phyloP scores from a whole-genome alignment of 2,329 filamentous ascomycete genomes.

The Aspergillus versicolor region DNA sequence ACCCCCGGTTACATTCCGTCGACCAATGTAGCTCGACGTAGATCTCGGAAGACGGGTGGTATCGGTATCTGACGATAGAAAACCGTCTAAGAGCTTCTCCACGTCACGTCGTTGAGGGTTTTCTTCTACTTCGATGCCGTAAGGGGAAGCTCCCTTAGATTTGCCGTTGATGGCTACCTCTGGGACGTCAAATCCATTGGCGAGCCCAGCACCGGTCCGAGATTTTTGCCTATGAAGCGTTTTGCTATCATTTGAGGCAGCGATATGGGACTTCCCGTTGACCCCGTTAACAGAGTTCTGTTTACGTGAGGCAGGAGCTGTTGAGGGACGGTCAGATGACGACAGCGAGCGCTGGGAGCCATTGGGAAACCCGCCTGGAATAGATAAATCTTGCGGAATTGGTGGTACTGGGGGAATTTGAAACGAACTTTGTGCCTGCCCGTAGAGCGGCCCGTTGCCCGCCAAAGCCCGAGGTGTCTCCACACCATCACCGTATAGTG shows the following conservation, averaged over 20 bases:
- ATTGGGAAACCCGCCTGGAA: slow-evolving; percentile 43
- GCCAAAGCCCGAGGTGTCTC: slow-evolving; percentile 33
- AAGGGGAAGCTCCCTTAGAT: slow-evolving; percentile 13
- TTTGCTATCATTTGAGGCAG: slow-evolving; percentile 22
- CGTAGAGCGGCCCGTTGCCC: slow-evolving; percentile 15
- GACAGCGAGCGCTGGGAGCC: slow-evolving; percentile 36
- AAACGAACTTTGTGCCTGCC: slow-evolving; percentile 10
- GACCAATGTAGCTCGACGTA: slow-evolving; percentile 15
- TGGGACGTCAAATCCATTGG: slow-evolving; percentile 14
- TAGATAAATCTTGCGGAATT: slow-evolving; percentile 40
- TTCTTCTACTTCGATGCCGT: slow-evolving; percentile 22
- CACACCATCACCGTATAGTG: slow-evolving; percentile 26
- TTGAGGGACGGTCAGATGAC: slow-evolving; percentile 31
- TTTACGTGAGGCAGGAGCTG: slow-evolving; percentile 27
- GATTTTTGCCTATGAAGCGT: slow-evolving; percentile 36
- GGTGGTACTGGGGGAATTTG: slow-evolving; percentile 48
- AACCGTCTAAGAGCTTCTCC: slow-evolving; percentile 37
- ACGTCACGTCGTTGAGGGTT: slow-evolving; percentile 31
- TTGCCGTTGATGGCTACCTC: slow-evolving; percentile 15
- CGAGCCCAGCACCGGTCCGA: slow-evolving; percentile 32
- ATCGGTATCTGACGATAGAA: slow-evolving; percentile 28
- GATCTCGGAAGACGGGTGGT: slow-evolving; percentile 15
- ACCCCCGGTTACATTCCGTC: slow-evolving; percentile 28
- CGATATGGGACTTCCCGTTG: slow-evolving; percentile 22
- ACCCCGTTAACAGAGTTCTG: slow-evolving; percentile 21